Evolutionary conservation across 345 rosid species (phyloP).

Genomic region (Toxicodendron radicans): DNA sequence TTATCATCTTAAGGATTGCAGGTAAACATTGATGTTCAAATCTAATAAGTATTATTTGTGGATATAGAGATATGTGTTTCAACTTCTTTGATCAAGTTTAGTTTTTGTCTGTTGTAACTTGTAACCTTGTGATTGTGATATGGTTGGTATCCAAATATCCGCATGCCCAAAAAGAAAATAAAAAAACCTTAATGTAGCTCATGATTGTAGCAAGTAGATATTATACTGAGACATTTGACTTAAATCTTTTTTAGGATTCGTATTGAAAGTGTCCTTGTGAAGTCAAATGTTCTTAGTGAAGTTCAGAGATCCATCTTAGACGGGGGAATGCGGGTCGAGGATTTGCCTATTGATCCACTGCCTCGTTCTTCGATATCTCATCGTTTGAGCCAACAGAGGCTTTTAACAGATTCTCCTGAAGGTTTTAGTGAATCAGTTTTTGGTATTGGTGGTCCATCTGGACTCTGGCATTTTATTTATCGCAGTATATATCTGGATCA

Average conservation of each 20-base stretch:
- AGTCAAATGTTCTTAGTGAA: constrained; percentile 84
- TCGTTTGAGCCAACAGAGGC: constrained; percentile 45
- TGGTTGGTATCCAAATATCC: no score
- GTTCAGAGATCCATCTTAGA: constrained; percentile 85
- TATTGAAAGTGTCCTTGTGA: constrained; percentile 74
- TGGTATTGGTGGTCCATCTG: constrained; percentile 91
- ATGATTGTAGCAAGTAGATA: constrained; percentile 4
- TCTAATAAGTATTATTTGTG: not conserved
- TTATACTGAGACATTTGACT: constrained; percentile 20
- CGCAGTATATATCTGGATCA: constrained; percentile 96
- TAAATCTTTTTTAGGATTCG: constrained; percentile 55
- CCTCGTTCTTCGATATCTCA: constrained; percentile 49
- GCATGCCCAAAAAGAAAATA: no score
- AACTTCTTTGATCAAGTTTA: constrained; percentile 14
- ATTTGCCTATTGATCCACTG: constrained; percentile 62
- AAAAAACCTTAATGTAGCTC: no score
- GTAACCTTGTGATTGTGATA: no score
- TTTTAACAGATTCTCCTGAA: constrained; percentile 48
- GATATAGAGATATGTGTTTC: not conserved
- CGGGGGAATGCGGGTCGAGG: constrained; percentile 96
- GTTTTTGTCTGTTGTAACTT: not conserved
- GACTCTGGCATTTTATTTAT: constrained; percentile 97
- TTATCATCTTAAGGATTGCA: constrained; percentile 96
- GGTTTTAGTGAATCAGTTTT: constrained; percentile 47
- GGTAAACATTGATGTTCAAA: constrained; percentile 41